Evolutionary conservation across 2,329 filamentous ascomycete species (phyloP), one percentile per base, ranked within the genome.

Genomic region (Golovinomyces cichoracearum): DNA sequence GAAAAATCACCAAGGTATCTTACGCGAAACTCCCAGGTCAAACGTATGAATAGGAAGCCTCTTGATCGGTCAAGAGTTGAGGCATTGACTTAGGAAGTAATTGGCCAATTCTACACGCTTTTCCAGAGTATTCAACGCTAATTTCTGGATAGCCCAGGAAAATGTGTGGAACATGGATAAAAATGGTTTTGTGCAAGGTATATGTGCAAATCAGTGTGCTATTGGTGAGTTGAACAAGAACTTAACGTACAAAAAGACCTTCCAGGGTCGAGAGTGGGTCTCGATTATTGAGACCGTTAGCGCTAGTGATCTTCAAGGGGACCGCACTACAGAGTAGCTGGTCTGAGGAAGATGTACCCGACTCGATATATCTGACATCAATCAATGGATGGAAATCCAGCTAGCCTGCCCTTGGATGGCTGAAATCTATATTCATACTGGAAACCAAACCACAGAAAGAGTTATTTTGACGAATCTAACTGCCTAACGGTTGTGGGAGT

Each of bases 81-180:
- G n/a, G 35, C 17, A 10, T 38, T n/a, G 35, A 38, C 7, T 38
- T 19, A 38, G 5, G n/a, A 19, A 17, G 17, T 9, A 33, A 33
- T 9, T 33, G 15, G 29, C 29, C 29, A 33, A 33, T 33, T 33
- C 29, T 33, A 33, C 29, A 33, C 2, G 29, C 29, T 33, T 33
- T 33, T 40, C 29, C 9, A 33, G 9, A 33, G 29, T 33, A 33
- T 33, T 33, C 29, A 2, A 9, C 29, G 15, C 29, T 9, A 33
- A 33, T 33, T 33, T 33, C 29, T 9, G 15, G 29, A n/a, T 33
- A 33, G 29, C 29, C 29, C 29, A 33, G 29, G n/a, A 31, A 31
- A 46, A 46, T 19, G 17, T 46, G 26, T 46, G 29, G 44, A 46
- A 46, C 19, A 46, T 31, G 25, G 25, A 46, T 46, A 26, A 46